Evolutionary conservation across 306 rosid genomes (phyloP), one percentile per base, ranked within the genome.

Genomic region (Malus sieversii): DNA sequence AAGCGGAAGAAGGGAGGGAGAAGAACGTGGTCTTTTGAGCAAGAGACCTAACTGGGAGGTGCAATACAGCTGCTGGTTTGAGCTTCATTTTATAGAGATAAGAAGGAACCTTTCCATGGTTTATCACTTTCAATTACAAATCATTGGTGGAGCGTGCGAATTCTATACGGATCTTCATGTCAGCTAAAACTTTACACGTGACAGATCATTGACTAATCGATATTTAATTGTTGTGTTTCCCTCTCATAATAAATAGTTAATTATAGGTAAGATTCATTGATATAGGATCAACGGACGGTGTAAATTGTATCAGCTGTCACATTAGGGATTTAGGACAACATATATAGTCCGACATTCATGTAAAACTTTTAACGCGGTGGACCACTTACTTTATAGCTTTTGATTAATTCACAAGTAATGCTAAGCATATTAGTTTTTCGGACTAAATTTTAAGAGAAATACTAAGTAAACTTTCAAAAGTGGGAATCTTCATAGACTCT

Each of bases 71-170:
- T 23, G 48, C 10, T 14, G 42, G 71, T 59, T 59, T 69, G 33
- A 16, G 53, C 44, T 22, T 9, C 38, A 46, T 68, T 75, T 68
- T 53, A 45, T 62, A 52, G 75, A 70, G 83, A 75, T 75, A 75
- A 75, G 83, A 68, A 58, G 40, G 57, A 44, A 4, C 8, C 52
- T 48, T 51, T 44, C 69, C 0, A 15, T 48, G 45, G 3, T 58
- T 58, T 7, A 2, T 40, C 35, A 6, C 16, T 19, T 66, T 35
- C 61, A 74, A 59, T 38, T 38, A 7, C 42, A 38, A 38, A n/a
- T 57, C 18, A 42, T 29, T 68, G 51, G 6, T 38, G 45, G 51
- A 68, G 83, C 48, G 75, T 58, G 78, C 48, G 53, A 74, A 14
- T 46, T 61, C 16, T 10, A 10, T 25, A 33, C 46, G 19, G 53